Evolutionary conservation across 495 filamentous ascomycete species (phyloP).

Genomic region (Penicillium tannophilum): DNA sequence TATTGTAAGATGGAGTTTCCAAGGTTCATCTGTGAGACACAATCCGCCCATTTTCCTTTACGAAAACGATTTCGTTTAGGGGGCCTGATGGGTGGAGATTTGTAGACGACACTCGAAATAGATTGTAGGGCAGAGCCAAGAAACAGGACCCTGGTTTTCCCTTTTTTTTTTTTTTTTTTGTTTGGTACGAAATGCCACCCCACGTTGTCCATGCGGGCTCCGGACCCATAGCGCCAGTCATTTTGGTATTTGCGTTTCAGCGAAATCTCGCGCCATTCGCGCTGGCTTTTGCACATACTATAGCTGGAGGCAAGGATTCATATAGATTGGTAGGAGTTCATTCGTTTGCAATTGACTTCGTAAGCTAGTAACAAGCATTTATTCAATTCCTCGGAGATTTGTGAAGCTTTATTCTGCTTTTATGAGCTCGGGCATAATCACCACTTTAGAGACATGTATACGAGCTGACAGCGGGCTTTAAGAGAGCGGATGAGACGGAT

Average conservation of each 20-base stretch:
- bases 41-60: not conserved
- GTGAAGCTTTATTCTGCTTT: too few species aligned
- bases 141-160: not conserved
- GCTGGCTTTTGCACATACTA: constrained; percentile 1
- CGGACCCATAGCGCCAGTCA: not conserved
- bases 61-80: constrained; percentile 4
- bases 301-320: not conserved
- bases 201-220: not conserved
- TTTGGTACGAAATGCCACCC: not conserved
- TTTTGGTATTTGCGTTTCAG: not conserved
- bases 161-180: not conserved
- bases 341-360: not conserved
- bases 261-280: constrained; percentile 3
- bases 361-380: not conserved
- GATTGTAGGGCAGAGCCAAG: not conserved
- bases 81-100: not conserved
- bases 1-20: not conserved
- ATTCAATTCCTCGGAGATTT: not conserved
- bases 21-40: not conserved
- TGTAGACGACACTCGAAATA: not conserved
- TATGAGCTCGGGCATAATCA: not conserved
- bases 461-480: not conserved
- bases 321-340: not conserved
- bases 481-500: not conserved
- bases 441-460: not conserved